phyloP scores from a whole-genome alignment of 768 basidiomycete genomes.

The Dentipellis fragilis region DNA sequence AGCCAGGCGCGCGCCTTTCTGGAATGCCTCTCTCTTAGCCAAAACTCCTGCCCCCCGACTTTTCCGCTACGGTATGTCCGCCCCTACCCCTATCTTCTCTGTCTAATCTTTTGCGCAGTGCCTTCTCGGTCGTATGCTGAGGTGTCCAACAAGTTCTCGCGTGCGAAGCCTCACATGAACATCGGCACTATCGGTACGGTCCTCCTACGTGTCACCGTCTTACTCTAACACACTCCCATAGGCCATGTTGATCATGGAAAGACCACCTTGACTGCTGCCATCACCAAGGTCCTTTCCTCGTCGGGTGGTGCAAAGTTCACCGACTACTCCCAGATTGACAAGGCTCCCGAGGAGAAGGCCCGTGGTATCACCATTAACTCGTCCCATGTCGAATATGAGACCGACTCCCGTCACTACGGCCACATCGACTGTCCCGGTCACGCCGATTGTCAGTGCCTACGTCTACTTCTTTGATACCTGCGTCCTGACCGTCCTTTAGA shows the following conservation, averaged over 20 bases:
- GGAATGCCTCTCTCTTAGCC: slow-evolving; percentile 4
- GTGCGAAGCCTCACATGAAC: slow-evolving; percentile 87
- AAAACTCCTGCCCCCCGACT: neutral
- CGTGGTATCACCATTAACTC: slow-evolving; percentile 99
- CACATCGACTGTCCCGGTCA: slow-evolving; percentile 98
- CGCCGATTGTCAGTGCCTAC: slow-evolving; percentile 65
- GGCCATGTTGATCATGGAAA: slow-evolving; percentile 98
- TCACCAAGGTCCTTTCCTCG: slow-evolving; percentile 85
- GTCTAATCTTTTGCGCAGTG: slow-evolving; percentile 23
- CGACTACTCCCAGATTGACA: slow-evolving; percentile 97
- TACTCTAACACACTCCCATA: slow-evolving; percentile 14
- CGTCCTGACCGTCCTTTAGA: slow-evolving; percentile 32
- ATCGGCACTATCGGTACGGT: slow-evolving; percentile 80
- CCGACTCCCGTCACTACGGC: slow-evolving; percentile 80
- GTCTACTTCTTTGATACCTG: slow-evolving; percentile 7
- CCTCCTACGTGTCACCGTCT: neutral
- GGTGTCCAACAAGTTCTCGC: slow-evolving; percentile 44
- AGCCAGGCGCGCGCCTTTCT: neutral
- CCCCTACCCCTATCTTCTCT: neutral
- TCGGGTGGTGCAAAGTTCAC: slow-evolving; percentile 76
- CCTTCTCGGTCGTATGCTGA: slow-evolving; percentile 70
- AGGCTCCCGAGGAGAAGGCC: slow-evolving; percentile 98
- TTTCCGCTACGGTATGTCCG: slow-evolving; percentile 1
- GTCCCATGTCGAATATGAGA: slow-evolving; percentile 98
- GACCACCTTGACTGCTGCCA: slow-evolving; percentile 92